phyloP scores from a whole-genome alignment of 106 monocot species.

The Phalaenopsis aphrodite region DNA sequence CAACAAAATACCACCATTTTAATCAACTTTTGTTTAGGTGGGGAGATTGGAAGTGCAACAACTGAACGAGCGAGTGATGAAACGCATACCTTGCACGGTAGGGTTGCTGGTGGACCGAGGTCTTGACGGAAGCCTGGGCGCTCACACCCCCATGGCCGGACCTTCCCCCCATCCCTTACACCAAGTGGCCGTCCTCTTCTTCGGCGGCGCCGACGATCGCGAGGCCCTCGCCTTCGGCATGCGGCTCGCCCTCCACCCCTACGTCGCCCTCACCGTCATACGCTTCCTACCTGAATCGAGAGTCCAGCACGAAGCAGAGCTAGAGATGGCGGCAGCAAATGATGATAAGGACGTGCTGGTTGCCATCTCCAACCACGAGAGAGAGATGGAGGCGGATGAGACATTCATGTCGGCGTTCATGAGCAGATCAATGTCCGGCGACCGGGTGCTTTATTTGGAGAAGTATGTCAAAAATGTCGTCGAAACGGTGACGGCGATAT shows the following conservation, averaged over 20 bases:
- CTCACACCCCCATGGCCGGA: background rate
- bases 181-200: slow-evolving; percentile 9
- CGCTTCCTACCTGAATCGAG: slow-evolving; percentile 6
- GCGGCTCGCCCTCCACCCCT: slow-evolving; percentile 8
- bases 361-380: slow-evolving; percentile 15
- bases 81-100: background rate
- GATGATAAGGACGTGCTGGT: background rate
- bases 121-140: background rate
- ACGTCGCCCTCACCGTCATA: slow-evolving; percentile 4
- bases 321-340: background rate
- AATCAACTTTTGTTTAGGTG: background rate
- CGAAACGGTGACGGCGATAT: slow-evolving; percentile 3
- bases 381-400: background rate
- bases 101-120: background rate
- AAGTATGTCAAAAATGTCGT: slow-evolving; percentile 2
- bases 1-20: no score
- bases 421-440: background rate
- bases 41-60: slow-evolving; percentile 15
- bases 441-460: background rate
- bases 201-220: slow-evolving; percentile 21
- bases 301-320: slow-evolving; percentile 43
- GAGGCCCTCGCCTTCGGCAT: slow-evolving; percentile 10
- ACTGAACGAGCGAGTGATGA: background rate
- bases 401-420: background rate
- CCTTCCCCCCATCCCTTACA: background rate